Base-by-base conservation (phyloP, 768 basidiomycete genomes). In the Leccinellum luteum region DNA sequence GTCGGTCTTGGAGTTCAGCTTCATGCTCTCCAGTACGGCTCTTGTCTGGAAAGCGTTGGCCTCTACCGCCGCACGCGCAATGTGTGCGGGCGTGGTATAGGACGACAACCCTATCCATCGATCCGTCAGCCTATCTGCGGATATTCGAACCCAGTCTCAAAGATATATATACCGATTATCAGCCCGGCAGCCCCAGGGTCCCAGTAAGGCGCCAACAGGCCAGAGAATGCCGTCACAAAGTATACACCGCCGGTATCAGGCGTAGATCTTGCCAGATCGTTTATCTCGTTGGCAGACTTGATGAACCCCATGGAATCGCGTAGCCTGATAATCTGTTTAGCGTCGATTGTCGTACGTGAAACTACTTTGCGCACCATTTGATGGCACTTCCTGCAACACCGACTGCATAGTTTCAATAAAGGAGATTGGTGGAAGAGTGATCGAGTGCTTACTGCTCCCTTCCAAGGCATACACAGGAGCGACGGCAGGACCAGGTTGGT, bases 141-240 rank as follows among this genome's bases (percentile, higher is more conserved):
- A 25, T 9, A 51, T 19, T n/a, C 25, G 17, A 43, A 48, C 10
- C 10, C 3, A 23, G 6, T 5, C 17, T 17, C 17, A 48, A 7
- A 32, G 52, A 21, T 28, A 68, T 70, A 49, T 5, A 25, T 61
- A 82, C 90, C 93, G 58, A 97, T 93, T 47, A 97, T 78, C 41
- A 90, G 72, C 1, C 93, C 94, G 19, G 87, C 89, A 28, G 97
- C 97, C 28, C 87, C 85, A 27, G 93, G 85, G 72, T 99, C 97
- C 97, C 97, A 98, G 75, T 93, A 97, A 6, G 97, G 97, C 19
- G 97, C 97, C 27, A 99, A 85, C 25, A 99, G 80, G 55, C 97
- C 97, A 41, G 89, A 89, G 77, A 99, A 98, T 7, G 94, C 95
- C 1, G 96, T 96, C 34, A 98, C 96, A 66, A 98, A 99, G 76